phyloP scores from a whole-genome alignment of 495 filamentous ascomycete species.

The Pseudomonodictys pantanalensis region DNA sequence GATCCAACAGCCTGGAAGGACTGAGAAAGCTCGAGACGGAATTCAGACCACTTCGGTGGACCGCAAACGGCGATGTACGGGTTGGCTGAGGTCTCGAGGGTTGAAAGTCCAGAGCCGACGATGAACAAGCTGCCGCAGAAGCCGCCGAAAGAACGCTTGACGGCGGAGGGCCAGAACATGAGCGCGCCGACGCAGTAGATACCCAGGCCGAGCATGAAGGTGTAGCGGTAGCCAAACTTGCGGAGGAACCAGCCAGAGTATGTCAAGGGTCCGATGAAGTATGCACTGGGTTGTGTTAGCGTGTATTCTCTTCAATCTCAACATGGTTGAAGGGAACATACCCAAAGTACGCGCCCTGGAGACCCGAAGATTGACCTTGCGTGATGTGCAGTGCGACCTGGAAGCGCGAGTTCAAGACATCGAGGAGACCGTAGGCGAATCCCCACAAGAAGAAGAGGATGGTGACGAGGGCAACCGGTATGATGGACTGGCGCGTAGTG shows the following conservation, averaged over 20 bases:
- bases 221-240: constrained; percentile 60
- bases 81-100: constrained; percentile 72
- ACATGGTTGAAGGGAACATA: constrained; percentile 21
- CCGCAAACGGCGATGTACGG: constrained; percentile 69
- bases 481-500: constrained; percentile 37
- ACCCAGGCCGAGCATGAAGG: constrained; percentile 58
- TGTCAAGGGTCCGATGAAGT: constrained; percentile 63
- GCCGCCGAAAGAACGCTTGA: constrained; percentile 63
- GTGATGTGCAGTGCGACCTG: constrained; percentile 50
- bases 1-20: constrained; percentile 67
- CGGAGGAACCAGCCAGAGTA: constrained; percentile 65
- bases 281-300: constrained; percentile 42
- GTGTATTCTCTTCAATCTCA: background rate
- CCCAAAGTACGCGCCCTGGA: constrained; percentile 53
- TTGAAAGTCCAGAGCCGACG: constrained; percentile 65
- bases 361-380: constrained; percentile 44
- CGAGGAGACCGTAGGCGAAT: constrained; percentile 55
- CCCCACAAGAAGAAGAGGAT: constrained; percentile 47
- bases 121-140: constrained; percentile 70
- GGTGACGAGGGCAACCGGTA: constrained; percentile 38
- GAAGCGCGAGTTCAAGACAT: constrained; percentile 56
- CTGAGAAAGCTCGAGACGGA: constrained; percentile 67
- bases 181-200: constrained; percentile 63
- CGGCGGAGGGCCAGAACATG: constrained; percentile 59
- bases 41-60: constrained; percentile 63